These are phyloP conservation scores for Trypanosoma scelopori DNA, from an alignment of 208 protist genomes.

Conservation along the genomic window DNA sequence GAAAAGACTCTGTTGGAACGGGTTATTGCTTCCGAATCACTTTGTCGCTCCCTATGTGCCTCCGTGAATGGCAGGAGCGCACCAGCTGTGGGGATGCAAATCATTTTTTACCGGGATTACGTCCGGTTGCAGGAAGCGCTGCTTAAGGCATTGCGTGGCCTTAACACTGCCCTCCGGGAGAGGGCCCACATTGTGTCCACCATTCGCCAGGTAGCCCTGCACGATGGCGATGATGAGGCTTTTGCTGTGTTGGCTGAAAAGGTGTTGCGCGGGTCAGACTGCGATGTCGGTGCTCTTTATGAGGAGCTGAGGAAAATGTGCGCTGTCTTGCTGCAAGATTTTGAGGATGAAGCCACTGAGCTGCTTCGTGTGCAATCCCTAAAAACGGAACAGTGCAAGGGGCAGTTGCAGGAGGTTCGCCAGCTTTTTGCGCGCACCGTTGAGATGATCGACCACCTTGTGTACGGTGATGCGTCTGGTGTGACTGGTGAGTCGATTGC, in stretches of 20 bases:
- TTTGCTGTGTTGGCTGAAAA: constrained; percentile 13
- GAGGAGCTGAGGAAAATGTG: constrained; percentile 9
- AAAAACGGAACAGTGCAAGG: neutral
- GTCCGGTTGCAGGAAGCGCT: constrained; percentile 20
- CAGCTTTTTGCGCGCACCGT: constrained; percentile 16
- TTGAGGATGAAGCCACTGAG: constrained; percentile 12
- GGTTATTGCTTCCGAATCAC: neutral
- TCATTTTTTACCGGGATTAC: constrained; percentile 16
- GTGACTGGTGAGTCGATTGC: constrained; percentile 2
- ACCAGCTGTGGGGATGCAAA: constrained; percentile 21
- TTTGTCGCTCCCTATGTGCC: constrained; percentile 6
- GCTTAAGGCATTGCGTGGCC: neutral
- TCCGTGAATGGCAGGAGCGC: constrained; percentile 1
- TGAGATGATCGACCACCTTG: constrained; percentile 6
- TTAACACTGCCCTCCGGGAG: constrained; percentile 18
- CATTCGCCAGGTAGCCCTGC: constrained; percentile 20
- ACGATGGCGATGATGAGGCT: constrained; percentile 20
- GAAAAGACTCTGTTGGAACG: constrained; percentile 21
- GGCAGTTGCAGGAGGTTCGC: constrained; percentile 16
- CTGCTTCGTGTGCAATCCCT: constrained; percentile 4
- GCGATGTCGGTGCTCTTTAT: constrained; percentile 2
- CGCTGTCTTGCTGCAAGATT: constrained; percentile 2
- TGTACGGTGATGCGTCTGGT: constrained; percentile 11
- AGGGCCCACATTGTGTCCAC: constrained; percentile 12
- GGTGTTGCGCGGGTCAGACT: constrained; percentile 6